These are phyloP conservation scores for Leptodermis oblonga DNA, from an alignment of 257 asterid species.

Conservation along the genomic window DNA sequence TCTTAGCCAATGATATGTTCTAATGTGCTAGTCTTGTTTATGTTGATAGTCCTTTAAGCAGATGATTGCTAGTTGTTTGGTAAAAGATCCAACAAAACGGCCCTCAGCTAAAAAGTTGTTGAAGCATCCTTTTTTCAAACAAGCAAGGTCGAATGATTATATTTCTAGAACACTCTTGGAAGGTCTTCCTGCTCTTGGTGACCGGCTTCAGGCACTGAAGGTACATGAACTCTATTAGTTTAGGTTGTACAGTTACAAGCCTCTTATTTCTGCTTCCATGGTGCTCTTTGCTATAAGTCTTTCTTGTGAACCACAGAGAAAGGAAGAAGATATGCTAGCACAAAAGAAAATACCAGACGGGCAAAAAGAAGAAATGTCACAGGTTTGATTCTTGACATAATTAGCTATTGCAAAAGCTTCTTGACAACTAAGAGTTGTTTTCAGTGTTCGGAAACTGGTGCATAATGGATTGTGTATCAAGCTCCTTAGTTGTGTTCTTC, in stretches of 20 bases:
- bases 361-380: slow-evolving; percentile 86
- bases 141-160: slow-evolving; percentile 92
- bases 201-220: slow-evolving; percentile 77
- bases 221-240: slow-evolving; percentile 33
- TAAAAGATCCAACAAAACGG: slow-evolving; percentile 93
- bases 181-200: slow-evolving; percentile 92
- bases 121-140: slow-evolving; percentile 89
- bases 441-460: background rate
- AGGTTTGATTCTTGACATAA: slow-evolving; percentile 45
- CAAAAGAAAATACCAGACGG: slow-evolving; percentile 97
- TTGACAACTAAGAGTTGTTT: background rate
- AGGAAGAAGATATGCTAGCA: slow-evolving; percentile 96
- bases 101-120: slow-evolving; percentile 85
- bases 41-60: slow-evolving; percentile 77
- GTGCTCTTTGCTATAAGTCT: slow-evolving; percentile 26
- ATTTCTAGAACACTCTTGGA: slow-evolving; percentile 65
- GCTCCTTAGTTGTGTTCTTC: background rate
- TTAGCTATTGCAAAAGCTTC: background rate
- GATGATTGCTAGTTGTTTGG: slow-evolving; percentile 97
- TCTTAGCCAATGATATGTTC: background rate
- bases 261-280: slow-evolving; percentile 15
- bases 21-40: slow-evolving; percentile 25
- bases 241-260: background rate
- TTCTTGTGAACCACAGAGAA: slow-evolving; percentile 42
- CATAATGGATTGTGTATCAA: background rate